Conservation (phyloP, 2,329 filamentous ascomycete species). For the Botrytis pseudocinerea region DNA sequence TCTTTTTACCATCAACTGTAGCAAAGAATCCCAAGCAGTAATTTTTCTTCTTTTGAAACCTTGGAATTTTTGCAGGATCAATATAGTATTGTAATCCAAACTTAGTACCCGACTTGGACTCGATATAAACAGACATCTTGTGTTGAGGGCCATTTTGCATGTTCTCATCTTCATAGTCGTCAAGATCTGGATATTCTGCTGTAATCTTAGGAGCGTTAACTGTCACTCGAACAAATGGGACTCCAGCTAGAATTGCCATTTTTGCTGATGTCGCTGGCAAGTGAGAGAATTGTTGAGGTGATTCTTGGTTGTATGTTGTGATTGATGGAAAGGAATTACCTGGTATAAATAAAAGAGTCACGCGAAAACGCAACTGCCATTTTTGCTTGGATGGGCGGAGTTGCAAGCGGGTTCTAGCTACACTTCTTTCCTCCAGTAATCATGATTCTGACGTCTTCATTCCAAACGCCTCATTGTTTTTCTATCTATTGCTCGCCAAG, state of each 20-base stretch:
- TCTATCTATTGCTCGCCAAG: background rate
- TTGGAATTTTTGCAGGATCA: background rate
- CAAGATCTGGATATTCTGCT: slow-evolving; percentile 10
- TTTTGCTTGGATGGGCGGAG: background rate
- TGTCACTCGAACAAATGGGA: slow-evolving; percentile 17
- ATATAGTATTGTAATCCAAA: slow-evolving; percentile 13
- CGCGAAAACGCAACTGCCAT: background rate
- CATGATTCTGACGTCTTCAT: background rate
- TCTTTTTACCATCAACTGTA: slow-evolving; percentile 11
- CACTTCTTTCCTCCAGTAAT: background rate
- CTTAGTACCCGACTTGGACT: background rate
- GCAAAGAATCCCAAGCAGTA: slow-evolving; percentile 16
- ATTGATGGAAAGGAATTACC: background rate
- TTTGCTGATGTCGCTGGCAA: background rate
- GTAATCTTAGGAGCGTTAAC: background rate
- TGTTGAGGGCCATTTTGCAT: background rate
- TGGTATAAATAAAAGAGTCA: background rate
- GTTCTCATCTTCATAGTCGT: background rate
- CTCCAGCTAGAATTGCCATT: slow-evolving; percentile 13
- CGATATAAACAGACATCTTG: slow-evolving; percentile 17
- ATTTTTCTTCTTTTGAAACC: background rate
- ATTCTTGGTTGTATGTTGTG: background rate
- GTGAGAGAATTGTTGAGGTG: too few relatives aligned
- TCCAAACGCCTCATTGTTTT: background rate
- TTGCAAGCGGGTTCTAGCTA: background rate